phyloP scores from a whole-genome alignment of 495 filamentous ascomycete species.

The Aspergillus saccharolyticus region DNA sequence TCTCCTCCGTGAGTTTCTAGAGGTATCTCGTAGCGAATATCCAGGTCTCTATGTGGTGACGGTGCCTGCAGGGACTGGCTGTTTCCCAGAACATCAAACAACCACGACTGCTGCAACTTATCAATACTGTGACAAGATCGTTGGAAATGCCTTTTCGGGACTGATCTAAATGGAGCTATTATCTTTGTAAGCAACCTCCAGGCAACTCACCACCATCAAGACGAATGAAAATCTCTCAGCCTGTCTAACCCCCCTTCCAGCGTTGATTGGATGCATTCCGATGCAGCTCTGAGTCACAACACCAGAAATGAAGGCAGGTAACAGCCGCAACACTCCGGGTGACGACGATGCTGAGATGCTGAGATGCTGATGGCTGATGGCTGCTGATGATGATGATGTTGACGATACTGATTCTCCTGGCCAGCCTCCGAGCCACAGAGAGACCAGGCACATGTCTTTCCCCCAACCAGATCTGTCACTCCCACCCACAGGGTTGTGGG shows the following conservation, averaged over 20 bases:
- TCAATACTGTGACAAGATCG: no score
- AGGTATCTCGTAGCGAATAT: no score
- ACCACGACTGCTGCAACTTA: background rate
- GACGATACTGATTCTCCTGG: background rate
- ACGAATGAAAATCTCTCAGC: background rate
- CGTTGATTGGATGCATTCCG: constrained; percentile 11
- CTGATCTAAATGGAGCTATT: no score
- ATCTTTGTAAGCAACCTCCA: background rate
- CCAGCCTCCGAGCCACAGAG: background rate
- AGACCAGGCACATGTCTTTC: background rate
- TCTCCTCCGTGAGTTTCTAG: no score
- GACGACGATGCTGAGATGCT: background rate
- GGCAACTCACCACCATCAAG: background rate
- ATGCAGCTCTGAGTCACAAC: constrained; percentile 14
- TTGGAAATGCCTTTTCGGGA: no score
- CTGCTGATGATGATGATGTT: no score
- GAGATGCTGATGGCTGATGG: no score
- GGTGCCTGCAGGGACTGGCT: background rate
- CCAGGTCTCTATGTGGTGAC: no score
- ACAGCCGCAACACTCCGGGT: background rate
- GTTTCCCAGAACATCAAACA: background rate
- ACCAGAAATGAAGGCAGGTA: background rate
- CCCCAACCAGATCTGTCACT: background rate
- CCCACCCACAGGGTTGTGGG: background rate
- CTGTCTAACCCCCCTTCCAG: background rate